Evolutionary conservation across 352 stramenopile genomes (phyloP).

Genomic region (Globisporangium spiculum): DNA sequence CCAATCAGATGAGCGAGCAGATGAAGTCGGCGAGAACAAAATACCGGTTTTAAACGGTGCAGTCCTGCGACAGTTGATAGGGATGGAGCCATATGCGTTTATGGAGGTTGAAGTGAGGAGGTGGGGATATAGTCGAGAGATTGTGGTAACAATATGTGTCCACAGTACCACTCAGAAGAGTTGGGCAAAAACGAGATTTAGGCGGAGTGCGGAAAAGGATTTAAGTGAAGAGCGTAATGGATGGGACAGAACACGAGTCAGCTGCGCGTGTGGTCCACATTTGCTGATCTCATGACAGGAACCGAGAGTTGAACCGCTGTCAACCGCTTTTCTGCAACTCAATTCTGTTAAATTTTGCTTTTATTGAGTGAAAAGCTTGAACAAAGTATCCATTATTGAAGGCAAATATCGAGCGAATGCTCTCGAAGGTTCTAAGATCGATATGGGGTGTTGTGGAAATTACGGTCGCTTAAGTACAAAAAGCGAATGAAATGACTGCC

Average conservation of each 20-base stretch:
- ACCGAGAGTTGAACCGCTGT: not conserved
- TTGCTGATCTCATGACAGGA: no score
- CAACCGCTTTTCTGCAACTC: not conserved
- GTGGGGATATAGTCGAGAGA: not conserved
- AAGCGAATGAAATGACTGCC: no score
- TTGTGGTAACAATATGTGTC: not conserved
- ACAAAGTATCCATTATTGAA: no score
- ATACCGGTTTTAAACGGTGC: conserved; percentile 10
- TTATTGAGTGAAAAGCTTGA: no score
- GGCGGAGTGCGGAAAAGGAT: not conserved
- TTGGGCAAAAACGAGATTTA: not conserved
- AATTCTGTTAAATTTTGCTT: no score
- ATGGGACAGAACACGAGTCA: no score
- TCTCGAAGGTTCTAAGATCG: no score
- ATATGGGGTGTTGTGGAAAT: no score
- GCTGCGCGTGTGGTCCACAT: no score
- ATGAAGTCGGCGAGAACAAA: not conserved
- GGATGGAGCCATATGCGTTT: conserved; percentile 20
- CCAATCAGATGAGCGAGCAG: not conserved
- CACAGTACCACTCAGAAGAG: no score
- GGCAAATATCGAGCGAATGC: no score
- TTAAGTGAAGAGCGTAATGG: not conserved
- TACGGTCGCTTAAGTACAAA: no score
- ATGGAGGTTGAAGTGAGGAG: conserved; percentile 10
- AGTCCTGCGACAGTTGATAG: conserved; percentile 6